These are phyloP conservation scores for Filosporella fistucella DNA, from an alignment of 495 filamentous ascomycete species.

Conservation along the genomic window DNA sequence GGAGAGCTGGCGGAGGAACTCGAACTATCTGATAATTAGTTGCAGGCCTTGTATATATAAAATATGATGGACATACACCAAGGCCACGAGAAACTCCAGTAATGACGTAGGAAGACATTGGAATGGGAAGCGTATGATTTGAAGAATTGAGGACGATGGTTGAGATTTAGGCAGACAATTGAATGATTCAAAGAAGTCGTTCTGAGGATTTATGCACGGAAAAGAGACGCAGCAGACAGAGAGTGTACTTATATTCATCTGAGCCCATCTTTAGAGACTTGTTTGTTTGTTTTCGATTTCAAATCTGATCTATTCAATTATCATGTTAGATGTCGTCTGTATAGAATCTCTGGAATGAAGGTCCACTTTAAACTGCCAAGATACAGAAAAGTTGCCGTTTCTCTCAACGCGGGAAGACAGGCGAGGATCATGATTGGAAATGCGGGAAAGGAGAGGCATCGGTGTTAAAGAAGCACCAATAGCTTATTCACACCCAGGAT, in stretches of 20 bases:
- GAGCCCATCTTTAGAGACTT: conserved; percentile 6
- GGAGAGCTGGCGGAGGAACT: conserved; percentile 31
- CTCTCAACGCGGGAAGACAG: conserved; percentile 10
- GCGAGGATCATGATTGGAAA: conserved; percentile 7
- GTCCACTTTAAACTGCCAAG: conserved; percentile 14
- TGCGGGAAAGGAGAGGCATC: not conserved
- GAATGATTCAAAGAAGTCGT: conserved; percentile 11
- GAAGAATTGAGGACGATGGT: not conserved
- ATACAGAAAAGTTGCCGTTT: conserved; percentile 15
- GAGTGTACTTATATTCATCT: conserved; percentile 6
- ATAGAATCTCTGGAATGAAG: conserved; percentile 4
- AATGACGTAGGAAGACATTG: conserved; percentile 32
- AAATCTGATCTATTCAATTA: conserved; percentile 3
- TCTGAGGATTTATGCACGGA: conserved; percentile 5
- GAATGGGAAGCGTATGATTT: conserved; percentile 2
- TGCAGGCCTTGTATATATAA: conserved; percentile 5
- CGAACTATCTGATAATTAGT: conserved; percentile 23
- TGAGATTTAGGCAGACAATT: conserved; percentile 8
- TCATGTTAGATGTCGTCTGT: conserved; percentile 1
- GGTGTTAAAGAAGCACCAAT: not conserved
- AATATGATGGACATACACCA: conserved; percentile 23
- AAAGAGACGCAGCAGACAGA: conserved; percentile 5
- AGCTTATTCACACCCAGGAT: not conserved
- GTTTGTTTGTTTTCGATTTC: conserved; percentile 9
- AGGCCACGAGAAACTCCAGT: conserved; percentile 30